These are phyloP conservation scores for Penicillium fimorum DNA, from an alignment of 495 filamentous ascomycete genomes.

Conservation along the genomic window DNA sequence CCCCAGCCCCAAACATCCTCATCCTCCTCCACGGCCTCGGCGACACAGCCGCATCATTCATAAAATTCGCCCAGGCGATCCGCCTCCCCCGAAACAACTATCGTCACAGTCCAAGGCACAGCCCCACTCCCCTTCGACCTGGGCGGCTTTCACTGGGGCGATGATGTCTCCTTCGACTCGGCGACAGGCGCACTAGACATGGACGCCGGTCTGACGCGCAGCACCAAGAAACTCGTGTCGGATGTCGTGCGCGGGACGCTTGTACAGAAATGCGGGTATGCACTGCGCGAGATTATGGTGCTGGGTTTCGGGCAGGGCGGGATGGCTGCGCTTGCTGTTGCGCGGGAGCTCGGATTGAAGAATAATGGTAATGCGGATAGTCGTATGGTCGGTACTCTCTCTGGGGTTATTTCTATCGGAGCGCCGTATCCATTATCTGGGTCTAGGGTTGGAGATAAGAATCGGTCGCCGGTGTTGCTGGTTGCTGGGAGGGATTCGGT, in stretches of 20 bases:
- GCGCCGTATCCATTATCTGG: slow-evolving; percentile 61
- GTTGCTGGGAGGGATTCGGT: slow-evolving; percentile 63
- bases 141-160: slow-evolving; percentile 87
- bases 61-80: slow-evolving; percentile 68
- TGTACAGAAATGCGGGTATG: slow-evolving; percentile 69
- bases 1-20: slow-evolving; percentile 65
- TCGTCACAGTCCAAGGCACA: slow-evolving; percentile 72
- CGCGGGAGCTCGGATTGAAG: slow-evolving; percentile 33
- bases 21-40: slow-evolving; percentile 90
- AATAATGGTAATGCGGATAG: slow-evolving; percentile 15
- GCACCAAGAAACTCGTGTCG: slow-evolving; percentile 48
- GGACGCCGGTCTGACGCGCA: slow-evolving; percentile 71
- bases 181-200: slow-evolving; percentile 65
- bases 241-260: slow-evolving; percentile 61
- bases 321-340: slow-evolving; percentile 66
- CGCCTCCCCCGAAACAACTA: slow-evolving; percentile 76
- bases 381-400: slow-evolving; percentile 29
- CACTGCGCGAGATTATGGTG: slow-evolving; percentile 64
- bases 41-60: slow-evolving; percentile 69
- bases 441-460: slow-evolving; percentile 43
- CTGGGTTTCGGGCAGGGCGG: slow-evolving; percentile 90
- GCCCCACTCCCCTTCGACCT: slow-evolving; percentile 71
- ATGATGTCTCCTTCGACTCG: slow-evolving; percentile 72
- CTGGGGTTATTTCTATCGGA: slow-evolving; percentile 76
- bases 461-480: slow-evolving; percentile 70